phyloP scores from a whole-genome alignment of 2,329 filamentous ascomycete genomes.

The Zasmidium citrigriseum region DNA sequence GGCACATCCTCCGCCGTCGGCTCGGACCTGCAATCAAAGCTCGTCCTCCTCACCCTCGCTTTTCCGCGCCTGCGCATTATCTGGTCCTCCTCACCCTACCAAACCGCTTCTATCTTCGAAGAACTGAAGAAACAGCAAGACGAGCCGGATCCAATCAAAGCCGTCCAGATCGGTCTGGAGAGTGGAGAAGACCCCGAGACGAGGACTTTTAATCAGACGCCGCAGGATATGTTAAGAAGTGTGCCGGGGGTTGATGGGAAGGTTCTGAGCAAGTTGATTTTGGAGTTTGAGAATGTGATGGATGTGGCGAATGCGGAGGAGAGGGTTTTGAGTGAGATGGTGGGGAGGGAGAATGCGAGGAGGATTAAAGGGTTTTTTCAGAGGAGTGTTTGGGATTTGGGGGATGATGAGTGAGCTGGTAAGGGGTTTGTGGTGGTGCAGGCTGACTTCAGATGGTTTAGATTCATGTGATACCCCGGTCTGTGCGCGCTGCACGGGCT shows the following conservation, averaged over 20 bases:
- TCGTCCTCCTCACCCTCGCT: conserved; percentile 87
- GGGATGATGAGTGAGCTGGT: conserved; percentile 25
- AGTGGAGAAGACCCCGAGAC: conserved; percentile 54
- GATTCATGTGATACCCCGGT: neutral
- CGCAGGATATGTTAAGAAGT: conserved; percentile 84
- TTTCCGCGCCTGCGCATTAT: conserved; percentile 90
- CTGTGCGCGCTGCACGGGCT: no score
- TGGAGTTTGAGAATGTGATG: conserved; percentile 72
- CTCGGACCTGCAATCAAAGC: conserved; percentile 83
- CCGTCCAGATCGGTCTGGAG: conserved; percentile 79
- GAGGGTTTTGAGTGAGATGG: conserved; percentile 68
- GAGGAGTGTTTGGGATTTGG: conserved; percentile 57
- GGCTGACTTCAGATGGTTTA: neutral
- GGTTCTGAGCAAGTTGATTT: conserved; percentile 70
- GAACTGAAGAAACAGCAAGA: conserved; percentile 85
- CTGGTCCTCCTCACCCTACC: conserved; percentile 90
- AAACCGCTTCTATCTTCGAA: conserved; percentile 96
- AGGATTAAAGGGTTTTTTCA: conserved; percentile 83
- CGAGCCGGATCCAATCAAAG: conserved; percentile 87
- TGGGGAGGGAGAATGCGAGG: conserved; percentile 75
- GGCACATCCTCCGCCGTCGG: conserved; percentile 62
- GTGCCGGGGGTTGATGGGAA: conserved; percentile 83
- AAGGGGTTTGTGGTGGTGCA: neutral
- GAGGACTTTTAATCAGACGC: conserved; percentile 77
- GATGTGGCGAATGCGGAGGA: conserved; percentile 86